Base-by-base conservation (phyloP, 1,284 basidiomycete genomes). In the Retiboletus flavoniger region DNA sequence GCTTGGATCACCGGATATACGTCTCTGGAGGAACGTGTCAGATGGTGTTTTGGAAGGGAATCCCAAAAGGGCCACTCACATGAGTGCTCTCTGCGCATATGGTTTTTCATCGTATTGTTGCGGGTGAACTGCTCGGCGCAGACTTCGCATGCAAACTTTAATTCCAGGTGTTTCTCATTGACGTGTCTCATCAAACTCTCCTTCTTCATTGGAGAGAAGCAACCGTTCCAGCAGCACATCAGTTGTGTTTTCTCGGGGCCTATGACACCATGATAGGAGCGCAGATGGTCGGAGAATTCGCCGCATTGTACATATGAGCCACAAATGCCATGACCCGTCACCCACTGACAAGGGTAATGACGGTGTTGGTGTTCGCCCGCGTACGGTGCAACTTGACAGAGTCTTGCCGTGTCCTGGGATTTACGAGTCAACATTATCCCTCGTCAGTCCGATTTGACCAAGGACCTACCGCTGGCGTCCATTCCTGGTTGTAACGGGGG, bases 151-250 rank as follows among this genome's bases (percentile, higher is more conserved):
- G 3, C 0, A 21, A 53, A 52, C 43, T 24, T 68, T 31, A 46
- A 34, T 43, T 57, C 56, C n/a, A 72, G 53, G 24, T 72, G 67
- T 17, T 21, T 53, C 32, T 72, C 71, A 19, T 57, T 59, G 5
- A 69, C 42, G 17, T 69, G 67, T 31, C 70, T 57, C 31, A 49
- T 43, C 21, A 69, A 17, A 32, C 71, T 71, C 53, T 72, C 71
- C 17, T 51, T 72, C 24, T 58, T 71, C 67, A 72, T 60, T 0
- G 42, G 42, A 10, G 26, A 0, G 4, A 2, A 17, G 41, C 67
- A 71, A 1, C 36, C 47, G 5, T 14, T 2, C 69, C 66, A 71
- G 29, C 6, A 17, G 16, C 66, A 68, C 5, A 0, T 35, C 11
- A 68, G 1, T 3, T 0, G 1, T 21, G 41, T 0, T 28, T 52